Conservation (phyloP, 176 grass and related monocot species). For the Lolium multiflorum region DNA sequence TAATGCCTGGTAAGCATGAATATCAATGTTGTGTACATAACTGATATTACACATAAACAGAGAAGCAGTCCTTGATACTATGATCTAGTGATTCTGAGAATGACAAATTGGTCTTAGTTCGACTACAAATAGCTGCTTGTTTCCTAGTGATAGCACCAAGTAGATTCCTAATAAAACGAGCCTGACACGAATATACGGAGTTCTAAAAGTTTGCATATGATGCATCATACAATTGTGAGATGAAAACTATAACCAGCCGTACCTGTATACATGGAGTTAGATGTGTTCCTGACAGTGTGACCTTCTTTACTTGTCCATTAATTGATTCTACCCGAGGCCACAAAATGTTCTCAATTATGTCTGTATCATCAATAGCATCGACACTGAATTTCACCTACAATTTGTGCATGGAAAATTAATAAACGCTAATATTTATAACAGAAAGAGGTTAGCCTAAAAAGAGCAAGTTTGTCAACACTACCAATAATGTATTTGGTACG, state of each 20-base stretch:
- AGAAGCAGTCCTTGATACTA: slow-evolving; percentile 1
- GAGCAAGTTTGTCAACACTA: slow-evolving; percentile 19
- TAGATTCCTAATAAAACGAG: not conserved
- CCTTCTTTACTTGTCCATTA: slow-evolving; percentile 70
- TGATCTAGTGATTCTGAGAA: not conserved
- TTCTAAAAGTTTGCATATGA: not conserved
- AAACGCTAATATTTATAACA: slow-evolving; percentile 20
- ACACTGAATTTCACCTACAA: slow-evolving; percentile 83
- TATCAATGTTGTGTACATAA: not conserved
- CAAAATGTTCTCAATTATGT: slow-evolving; percentile 77
- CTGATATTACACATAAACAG: not conserved
- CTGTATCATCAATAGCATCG: slow-evolving; percentile 84
- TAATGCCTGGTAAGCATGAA: slow-evolving; percentile 14
- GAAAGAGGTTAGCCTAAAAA: slow-evolving; percentile 4
- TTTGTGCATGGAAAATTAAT: slow-evolving; percentile 11
- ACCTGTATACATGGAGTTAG: slow-evolving; percentile 96
- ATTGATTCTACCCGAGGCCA: slow-evolving; percentile 67
- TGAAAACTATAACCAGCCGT: slow-evolving; percentile 2
- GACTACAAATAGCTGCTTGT: not conserved
- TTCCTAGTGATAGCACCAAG: slow-evolving; percentile 15
- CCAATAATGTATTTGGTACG: slow-evolving; percentile 79
- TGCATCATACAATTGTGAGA: slow-evolving; percentile 7
- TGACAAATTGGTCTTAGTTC: slow-evolving; percentile 1
- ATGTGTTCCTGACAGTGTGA: slow-evolving; percentile 80
- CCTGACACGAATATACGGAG: not conserved